Base-by-base conservation (phyloP, 345 rosid genomes). In the Excoecaria cochinchinensis region DNA sequence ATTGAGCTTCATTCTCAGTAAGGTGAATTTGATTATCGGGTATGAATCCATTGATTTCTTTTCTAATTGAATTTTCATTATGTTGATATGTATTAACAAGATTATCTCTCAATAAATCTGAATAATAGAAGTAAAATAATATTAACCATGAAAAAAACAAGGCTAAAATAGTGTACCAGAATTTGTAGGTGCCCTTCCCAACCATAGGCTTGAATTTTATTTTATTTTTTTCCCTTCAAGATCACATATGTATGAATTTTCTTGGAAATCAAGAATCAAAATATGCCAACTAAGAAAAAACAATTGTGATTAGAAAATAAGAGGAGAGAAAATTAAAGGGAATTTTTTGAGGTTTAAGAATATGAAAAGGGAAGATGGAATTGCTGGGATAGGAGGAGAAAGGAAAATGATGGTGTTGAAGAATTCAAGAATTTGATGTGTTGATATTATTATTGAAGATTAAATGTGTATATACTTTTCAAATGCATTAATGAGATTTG, bases 101-200 rank as follows among this genome's bases (percentile, higher is more conserved):
- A 16, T 10, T 63, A 14, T 71, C 76, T 62, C 52, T 76, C 53
- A 79, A 78, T 53, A 79, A 67, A 48, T 86, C 78, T 3, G 90
- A 87, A 70, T 73, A 75, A 75, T 77, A 85, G 59, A 83, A 75
- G 81, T 78, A 86, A 73, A 87, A 81, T 79, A 86, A 81, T 40
- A 82, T 73, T 74, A 87, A 74, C 92, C 91, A 87, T 2, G 84
- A 77, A 71, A 85, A 65, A 67, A 81, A 83, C 36, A 79, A 55
- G 72, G 79, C 78, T 63, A 80, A 74, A 53, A 88, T 65, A 6
- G 85, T 56, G 81, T 89, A 87, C 92, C 92, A 83, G 76, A 85
- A 84, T 76, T 77, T 83, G 21, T 69, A 72, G 82, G 86, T 77
- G 62, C 68, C 77, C 76, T 79, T 84, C n/a, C 86, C 76, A 31